A percentile compares a stretch with the other conserved stretches of the same genome.
phyloP scores from a whole-genome alignment of 495 filamentous ascomycete species.

The Talaromyces nanjingensis region DNA sequence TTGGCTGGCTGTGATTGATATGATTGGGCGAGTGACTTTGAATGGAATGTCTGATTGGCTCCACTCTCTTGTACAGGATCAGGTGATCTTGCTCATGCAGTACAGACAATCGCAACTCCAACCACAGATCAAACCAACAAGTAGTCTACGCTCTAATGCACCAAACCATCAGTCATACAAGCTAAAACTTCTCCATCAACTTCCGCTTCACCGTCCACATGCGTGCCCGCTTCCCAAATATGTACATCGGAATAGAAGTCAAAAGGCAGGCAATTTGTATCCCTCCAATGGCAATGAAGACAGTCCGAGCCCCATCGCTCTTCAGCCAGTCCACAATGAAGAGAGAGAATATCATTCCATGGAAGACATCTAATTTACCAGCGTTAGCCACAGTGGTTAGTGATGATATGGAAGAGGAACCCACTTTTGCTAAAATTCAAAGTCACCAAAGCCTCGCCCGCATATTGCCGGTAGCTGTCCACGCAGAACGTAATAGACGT shows the following conservation, averaged over 20 bases:
- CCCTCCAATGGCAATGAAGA: conserved; percentile 77
- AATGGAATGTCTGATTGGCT: not conserved
- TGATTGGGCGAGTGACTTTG: no score
- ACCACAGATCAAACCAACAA: not conserved
- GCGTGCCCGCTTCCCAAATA: conserved; percentile 87
- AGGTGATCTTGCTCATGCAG: no score
- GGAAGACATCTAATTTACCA: conserved; percentile 59
- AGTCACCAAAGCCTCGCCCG: conserved; percentile 90
- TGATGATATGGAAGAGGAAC: not conserved
- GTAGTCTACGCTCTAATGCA: not conserved
- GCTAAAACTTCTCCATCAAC: conserved; percentile 79
- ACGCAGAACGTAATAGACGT: conserved; percentile 93
- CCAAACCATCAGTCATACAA: not conserved
- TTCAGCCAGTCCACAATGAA: conserved; percentile 88
- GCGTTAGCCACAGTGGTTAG: conserved; percentile 8
- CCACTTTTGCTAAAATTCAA: conserved; percentile 87
- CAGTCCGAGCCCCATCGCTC: conserved; percentile 63
- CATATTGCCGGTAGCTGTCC: conserved; percentile 89
- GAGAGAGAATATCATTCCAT: conserved; percentile 82
- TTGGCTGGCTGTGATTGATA: not conserved
- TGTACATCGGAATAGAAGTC: conserved; percentile 87
- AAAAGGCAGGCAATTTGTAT: conserved; percentile 73
- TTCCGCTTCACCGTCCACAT: conserved; percentile 94
- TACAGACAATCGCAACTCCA: not conserved
- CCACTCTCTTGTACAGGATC: no score